These are phyloP conservation scores for Colletotrichum sidae DNA, from an alignment of 2,329 filamentous ascomycete species.

Conservation along the genomic window DNA sequence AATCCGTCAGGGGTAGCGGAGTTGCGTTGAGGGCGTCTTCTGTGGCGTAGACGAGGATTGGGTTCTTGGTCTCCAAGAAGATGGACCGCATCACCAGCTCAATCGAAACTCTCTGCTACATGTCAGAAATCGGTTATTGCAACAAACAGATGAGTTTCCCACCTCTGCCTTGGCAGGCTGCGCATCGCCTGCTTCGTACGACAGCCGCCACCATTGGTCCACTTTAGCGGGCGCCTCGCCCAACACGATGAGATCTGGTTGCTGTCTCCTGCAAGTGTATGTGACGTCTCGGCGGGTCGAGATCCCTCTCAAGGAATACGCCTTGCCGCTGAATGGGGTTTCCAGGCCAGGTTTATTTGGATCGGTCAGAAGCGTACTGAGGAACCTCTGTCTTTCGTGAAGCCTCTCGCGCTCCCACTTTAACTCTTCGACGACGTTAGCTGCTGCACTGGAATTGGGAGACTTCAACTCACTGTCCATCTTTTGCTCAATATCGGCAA, in stretches of 20 bases:
- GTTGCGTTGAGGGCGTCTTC: conserved; percentile 57
- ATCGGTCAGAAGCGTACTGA: conserved; percentile 53
- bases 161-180: conserved; percentile 63
- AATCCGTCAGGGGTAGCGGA: conserved; percentile 51
- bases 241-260: conserved; percentile 56
- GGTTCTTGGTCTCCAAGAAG: conserved; percentile 60
- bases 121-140: conserved; percentile 34
- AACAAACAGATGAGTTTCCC: conserved; percentile 37
- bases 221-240: conserved; percentile 44
- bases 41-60: conserved; percentile 65
- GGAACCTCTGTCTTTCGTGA: conserved; percentile 49
- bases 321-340: conserved; percentile 55
- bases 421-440: conserved; percentile 45
- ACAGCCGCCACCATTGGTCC: conserved; percentile 69
- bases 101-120: conserved; percentile 57
- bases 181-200: conserved; percentile 52
- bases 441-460: not conserved
- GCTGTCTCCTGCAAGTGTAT: conserved; percentile 61
- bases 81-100: conserved; percentile 59
- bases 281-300: conserved; percentile 58
- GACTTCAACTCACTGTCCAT: conserved; percentile 48
- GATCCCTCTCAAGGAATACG: conserved; percentile 64
- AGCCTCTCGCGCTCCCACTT: conserved; percentile 47
- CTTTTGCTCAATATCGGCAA: conserved; percentile 49
- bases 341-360: conserved; percentile 51